These are phyloP conservation scores for Dothideomycetidae sp. DNA, from an alignment of 2,329 filamentous ascomycete genomes.

Conservation along the genomic window DNA sequence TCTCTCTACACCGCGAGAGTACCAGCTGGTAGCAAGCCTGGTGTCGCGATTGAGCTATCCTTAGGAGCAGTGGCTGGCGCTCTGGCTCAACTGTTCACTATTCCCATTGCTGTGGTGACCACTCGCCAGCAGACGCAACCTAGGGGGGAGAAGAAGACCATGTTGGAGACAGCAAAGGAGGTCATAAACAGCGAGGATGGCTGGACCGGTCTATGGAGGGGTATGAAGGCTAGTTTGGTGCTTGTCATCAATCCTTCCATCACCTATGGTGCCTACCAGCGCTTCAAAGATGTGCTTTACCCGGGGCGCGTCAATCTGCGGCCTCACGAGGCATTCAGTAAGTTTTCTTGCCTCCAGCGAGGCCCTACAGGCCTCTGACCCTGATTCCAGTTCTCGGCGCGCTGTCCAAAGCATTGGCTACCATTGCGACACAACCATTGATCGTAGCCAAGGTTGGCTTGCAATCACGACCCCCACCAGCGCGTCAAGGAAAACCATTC, in stretches of 20 bases:
- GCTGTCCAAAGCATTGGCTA: constrained; percentile 83
- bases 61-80: constrained; percentile 82
- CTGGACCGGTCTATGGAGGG: constrained; percentile 78
- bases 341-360: constrained; percentile 28
- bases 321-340: constrained; percentile 83
- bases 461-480: constrained; percentile 79
- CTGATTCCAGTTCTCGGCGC: constrained; percentile 57
- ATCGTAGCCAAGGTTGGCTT: constrained; percentile 97
- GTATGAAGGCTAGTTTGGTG: constrained; percentile 87
- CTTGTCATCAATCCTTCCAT: constrained; percentile 93
- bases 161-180: constrained; percentile 76
- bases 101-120: constrained; percentile 88
- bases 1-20: constrained; percentile 53
- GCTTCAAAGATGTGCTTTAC: constrained; percentile 64
- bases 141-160: constrained; percentile 69
- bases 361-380: constrained; percentile 7
- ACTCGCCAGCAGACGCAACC: constrained; percentile 89
- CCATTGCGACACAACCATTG: constrained; percentile 80
- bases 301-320: constrained; percentile 61
- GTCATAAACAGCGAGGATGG: constrained; percentile 86
- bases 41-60: constrained; percentile 67
- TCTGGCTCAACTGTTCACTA: constrained; percentile 87
- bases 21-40: constrained; percentile 39
- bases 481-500: constrained; percentile 78
- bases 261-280: constrained; percentile 93